Conservation (phyloP, 2,329 filamentous ascomycete species). For the Xylaria sp. region DNA sequence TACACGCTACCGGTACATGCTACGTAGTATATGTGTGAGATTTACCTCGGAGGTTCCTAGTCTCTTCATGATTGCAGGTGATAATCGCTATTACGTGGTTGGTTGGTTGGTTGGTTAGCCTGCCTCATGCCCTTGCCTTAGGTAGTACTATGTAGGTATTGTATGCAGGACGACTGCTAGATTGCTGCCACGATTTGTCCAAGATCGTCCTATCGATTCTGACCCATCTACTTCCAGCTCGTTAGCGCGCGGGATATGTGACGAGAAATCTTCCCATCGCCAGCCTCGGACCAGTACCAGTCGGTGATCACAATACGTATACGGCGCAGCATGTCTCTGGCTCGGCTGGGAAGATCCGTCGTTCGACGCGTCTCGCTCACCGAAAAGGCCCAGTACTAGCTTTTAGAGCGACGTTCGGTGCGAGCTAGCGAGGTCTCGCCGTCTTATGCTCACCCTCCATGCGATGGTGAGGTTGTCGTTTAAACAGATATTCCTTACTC, state of each 20-base stretch:
- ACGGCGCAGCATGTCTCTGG: slow-evolving; percentile 6
- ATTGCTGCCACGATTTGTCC: slow-evolving; percentile 1
- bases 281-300: not conserved
- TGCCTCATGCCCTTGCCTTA: slow-evolving; percentile 4
- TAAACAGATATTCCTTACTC: not conserved
- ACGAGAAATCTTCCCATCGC: slow-evolving; percentile 1
- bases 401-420: slow-evolving; percentile 10
- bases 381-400: slow-evolving; percentile 21
- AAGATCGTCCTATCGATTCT: slow-evolving; percentile 3
- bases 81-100: not conserved
- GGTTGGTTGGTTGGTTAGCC: slow-evolving; percentile 2
- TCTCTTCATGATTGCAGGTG: not conserved
- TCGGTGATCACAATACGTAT: not conserved
- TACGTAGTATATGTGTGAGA: not conserved
- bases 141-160: not conserved
- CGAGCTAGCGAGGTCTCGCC: slow-evolving; percentile 1
- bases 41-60: not conserved
- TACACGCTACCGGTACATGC: not conserved
- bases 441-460: slow-evolving; percentile 3
- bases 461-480: not conserved
- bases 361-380: slow-evolving; percentile 34
- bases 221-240: slow-evolving; percentile 1
- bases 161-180: slow-evolving; percentile 4
- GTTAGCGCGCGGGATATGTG: slow-evolving; percentile 25
- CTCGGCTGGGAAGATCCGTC: slow-evolving; percentile 25